Conservation (phyloP, 371 early-diverging fungal species). For the Mucor plumbeus region DNA sequence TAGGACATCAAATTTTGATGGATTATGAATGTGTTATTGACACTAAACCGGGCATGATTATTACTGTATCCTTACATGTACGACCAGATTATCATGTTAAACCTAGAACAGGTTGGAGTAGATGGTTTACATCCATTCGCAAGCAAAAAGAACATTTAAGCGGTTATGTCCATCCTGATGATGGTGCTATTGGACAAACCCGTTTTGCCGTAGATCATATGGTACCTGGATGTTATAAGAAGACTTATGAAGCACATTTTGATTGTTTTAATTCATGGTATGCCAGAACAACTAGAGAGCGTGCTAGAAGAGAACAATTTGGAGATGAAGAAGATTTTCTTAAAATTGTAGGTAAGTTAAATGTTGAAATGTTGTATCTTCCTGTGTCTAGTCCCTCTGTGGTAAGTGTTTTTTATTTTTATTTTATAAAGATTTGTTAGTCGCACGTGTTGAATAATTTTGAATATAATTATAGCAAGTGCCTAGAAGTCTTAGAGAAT, state of each 20-base stretch:
- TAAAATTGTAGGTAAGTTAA: conserved; percentile 46
- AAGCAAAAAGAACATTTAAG: conserved; percentile 47
- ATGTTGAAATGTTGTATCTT: conserved; percentile 46
- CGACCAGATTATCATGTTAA: conserved; percentile 53
- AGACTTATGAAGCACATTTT: conserved; percentile 40
- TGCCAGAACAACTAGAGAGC: conserved; percentile 29
- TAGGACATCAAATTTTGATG: conserved; percentile 39
- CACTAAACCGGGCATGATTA: conserved; percentile 46
- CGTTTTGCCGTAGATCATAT: conserved; percentile 50
- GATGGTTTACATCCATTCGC: conserved; percentile 37
- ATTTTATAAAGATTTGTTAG: background rate
- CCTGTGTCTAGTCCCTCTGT: conserved; percentile 38
- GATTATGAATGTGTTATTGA: conserved; percentile 54
- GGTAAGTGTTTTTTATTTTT: conserved; percentile 23
- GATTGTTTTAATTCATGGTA: conserved; percentile 57
- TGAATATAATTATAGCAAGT: conserved; percentile 30
- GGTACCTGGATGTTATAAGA: conserved; percentile 46
- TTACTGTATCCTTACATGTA: conserved; percentile 53
- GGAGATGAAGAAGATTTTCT: conserved; percentile 45
- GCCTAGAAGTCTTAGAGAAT: conserved; percentile 48
- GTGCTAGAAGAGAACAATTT: conserved; percentile 37
- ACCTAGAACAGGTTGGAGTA: conserved; percentile 36
- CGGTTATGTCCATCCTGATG: conserved; percentile 46
- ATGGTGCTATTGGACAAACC: conserved; percentile 53
- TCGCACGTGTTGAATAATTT: background rate